A percentile compares a stretch with the other conserved stretches of the same genome.
Conservation (phyloP, 2,329 filamentous ascomycete genomes). For the Orbilia javanica region DNA sequence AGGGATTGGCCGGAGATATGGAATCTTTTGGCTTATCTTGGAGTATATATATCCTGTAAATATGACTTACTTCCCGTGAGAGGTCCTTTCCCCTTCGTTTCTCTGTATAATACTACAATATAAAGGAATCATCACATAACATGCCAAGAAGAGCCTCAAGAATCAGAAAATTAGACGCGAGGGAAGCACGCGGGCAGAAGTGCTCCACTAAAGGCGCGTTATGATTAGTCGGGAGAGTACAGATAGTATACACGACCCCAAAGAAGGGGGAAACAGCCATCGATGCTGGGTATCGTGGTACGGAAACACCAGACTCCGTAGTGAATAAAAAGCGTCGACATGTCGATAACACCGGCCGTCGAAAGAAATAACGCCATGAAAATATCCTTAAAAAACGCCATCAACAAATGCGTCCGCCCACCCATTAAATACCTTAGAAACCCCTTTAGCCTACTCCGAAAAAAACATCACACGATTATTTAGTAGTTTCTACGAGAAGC, state of each 20-base stretch:
- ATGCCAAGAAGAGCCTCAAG: not conserved
- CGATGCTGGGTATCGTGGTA: constrained; percentile 44
- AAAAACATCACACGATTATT: not conserved
- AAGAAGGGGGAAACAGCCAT: constrained; percentile 1
- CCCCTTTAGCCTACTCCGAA: not conserved
- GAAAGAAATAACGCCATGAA: constrained; percentile 19
- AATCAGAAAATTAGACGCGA: not conserved
- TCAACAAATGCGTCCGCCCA: constrained; percentile 18
- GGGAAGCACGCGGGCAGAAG: not conserved
- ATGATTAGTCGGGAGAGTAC: not conserved
- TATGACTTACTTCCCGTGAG: constrained; percentile 40
- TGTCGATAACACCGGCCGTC: constrained; percentile 6
- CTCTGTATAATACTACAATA: constrained; percentile 58
- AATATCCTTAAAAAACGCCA: constrained; percentile 19
- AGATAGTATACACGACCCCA: constrained; percentile 25
- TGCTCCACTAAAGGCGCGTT: not conserved
- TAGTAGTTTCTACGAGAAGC: not conserved
- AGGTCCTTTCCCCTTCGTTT: constrained; percentile 34
- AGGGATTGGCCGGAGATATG: not conserved
- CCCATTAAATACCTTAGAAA: not conserved
- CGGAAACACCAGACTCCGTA: constrained; percentile 39
- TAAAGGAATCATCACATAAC: constrained; percentile 34
- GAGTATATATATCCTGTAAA: constrained; percentile 51
- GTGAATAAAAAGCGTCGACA: not conserved
- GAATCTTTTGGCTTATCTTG: not conserved